Percentiles rank a stretch among this genome's conserved stretches.
Evolutionary conservation across 1,139 yeast species (phyloP).

Genomic region (Geotrichum cucujoidarum): DNA sequence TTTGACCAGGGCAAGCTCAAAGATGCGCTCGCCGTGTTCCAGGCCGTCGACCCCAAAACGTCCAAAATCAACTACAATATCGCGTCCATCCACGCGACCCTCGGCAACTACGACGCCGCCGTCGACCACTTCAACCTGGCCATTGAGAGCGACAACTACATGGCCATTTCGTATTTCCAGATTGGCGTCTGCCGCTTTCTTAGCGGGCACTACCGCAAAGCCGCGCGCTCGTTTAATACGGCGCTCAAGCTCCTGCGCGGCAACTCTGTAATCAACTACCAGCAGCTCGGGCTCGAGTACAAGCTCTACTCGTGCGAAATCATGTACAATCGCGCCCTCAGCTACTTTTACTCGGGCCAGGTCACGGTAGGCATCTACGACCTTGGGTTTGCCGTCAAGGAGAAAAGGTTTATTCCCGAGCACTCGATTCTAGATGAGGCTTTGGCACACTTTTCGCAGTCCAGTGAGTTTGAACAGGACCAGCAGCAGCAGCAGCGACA

Average conservation of each 20-base stretch:
- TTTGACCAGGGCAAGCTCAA: constrained; percentile 15
- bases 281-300: constrained; percentile 26
- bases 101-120: constrained; percentile 22
- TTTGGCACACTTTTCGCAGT: constrained; percentile 18
- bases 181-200: constrained; percentile 28
- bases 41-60: constrained; percentile 11
- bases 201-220: constrained; percentile 23
- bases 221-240: constrained; percentile 26
- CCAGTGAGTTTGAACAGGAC: constrained; percentile 9
- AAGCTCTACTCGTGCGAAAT: constrained; percentile 28
- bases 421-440: constrained; percentile 29
- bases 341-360: constrained; percentile 24
- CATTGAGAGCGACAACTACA: constrained; percentile 24
- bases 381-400: constrained; percentile 23
- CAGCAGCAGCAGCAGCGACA: too few relatives aligned
- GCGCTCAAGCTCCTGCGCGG: constrained; percentile 26
- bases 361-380: constrained; percentile 23
- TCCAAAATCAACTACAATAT: constrained; percentile 23
- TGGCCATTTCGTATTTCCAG: constrained; percentile 28
- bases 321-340: constrained; percentile 27
- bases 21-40: constrained; percentile 14
- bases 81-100: constrained; percentile 21
- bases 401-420: constrained; percentile 23
- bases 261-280: constrained; percentile 26
- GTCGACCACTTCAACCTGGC: constrained; percentile 21